phyloP scores from a whole-genome alignment of 2,329 filamentous ascomycete genomes.

The Talaromyces sp. region DNA sequence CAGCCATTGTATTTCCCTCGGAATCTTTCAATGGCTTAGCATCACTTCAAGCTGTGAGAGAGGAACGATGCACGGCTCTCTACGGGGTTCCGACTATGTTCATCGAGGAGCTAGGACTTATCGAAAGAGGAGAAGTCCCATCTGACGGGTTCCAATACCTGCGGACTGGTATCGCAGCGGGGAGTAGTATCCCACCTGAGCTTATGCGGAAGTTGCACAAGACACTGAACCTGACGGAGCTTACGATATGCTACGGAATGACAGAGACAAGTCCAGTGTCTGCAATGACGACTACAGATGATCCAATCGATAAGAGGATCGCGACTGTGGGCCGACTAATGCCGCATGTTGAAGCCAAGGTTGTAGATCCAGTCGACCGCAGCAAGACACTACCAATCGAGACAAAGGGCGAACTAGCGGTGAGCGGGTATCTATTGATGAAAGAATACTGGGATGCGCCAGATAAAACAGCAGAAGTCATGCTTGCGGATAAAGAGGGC shows the following conservation, averaged over 20 bases:
- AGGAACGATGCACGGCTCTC: constrained; percentile 64
- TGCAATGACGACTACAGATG: constrained; percentile 75
- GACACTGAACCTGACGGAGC: constrained; percentile 69
- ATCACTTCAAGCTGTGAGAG: constrained; percentile 62
- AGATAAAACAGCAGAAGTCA: constrained; percentile 64
- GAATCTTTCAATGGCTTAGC: constrained; percentile 82
- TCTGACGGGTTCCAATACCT: constrained; percentile 61
- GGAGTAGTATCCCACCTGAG: constrained; percentile 76
- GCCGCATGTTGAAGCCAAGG: constrained; percentile 75
- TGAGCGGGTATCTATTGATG: constrained; percentile 85
- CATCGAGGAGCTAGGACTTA: constrained; percentile 75
- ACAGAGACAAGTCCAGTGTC: constrained; percentile 74
- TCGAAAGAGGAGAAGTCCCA: constrained; percentile 52
- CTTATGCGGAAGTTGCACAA: constrained; percentile 66
- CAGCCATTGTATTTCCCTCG: constrained; percentile 77
- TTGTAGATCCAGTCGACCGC: constrained; percentile 68
- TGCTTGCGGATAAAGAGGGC: constrained; percentile 54
- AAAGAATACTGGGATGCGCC: constrained; percentile 82
- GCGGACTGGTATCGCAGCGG: constrained; percentile 87
- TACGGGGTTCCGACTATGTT: constrained; percentile 97
- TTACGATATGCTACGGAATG: constrained; percentile 97
- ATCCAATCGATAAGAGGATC: constrained; percentile 70
- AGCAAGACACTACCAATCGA: constrained; percentile 59
- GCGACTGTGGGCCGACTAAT: constrained; percentile 74
- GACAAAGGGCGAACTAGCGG: constrained; percentile 73